These are phyloP conservation scores for Hymenoscyphus fraxineus DNA, from an alignment of 2,329 filamentous ascomycete species.

Conservation along the genomic window DNA sequence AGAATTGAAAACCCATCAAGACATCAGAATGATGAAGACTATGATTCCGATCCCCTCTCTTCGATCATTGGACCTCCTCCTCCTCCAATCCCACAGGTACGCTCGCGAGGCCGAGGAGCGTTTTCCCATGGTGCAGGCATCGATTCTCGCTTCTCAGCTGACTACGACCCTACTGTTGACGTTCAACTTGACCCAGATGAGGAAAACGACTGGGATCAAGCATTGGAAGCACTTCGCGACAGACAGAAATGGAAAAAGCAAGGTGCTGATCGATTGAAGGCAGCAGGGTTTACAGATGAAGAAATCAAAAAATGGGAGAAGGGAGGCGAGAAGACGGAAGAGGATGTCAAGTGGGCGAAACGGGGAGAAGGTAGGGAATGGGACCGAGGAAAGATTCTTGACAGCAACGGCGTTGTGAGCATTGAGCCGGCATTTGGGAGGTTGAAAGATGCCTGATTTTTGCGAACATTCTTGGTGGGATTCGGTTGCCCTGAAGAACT, in stretches of 20 bases:
- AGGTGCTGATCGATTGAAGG: conserved; percentile 70
- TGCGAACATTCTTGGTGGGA: neutral
- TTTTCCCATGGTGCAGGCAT: conserved; percentile 62
- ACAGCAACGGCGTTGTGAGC: conserved; percentile 49
- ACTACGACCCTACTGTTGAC: conserved; percentile 57
- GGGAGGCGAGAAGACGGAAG: conserved; percentile 55
- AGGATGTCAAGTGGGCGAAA: conserved; percentile 68
- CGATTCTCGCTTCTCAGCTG: conserved; percentile 72
- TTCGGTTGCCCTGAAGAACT: neutral
- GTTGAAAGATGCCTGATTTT: conserved; percentile 21
- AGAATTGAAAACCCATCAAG: conserved; percentile 10
- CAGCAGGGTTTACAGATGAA: conserved; percentile 73
- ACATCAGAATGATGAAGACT: conserved; percentile 23
- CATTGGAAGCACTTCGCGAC: conserved; percentile 73
- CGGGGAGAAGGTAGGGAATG: conserved; percentile 51
- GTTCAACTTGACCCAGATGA: conserved; percentile 47
- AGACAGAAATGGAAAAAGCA: conserved; percentile 73
- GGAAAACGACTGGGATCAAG: conserved; percentile 72
- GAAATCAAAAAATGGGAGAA: conserved; percentile 71
- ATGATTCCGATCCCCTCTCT: conserved; percentile 70
- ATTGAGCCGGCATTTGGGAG: conserved; percentile 30
- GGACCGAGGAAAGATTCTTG: conserved; percentile 61
- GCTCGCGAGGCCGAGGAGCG: conserved; percentile 67
- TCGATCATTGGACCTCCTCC: conserved; percentile 70
- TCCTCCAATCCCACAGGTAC: conserved; percentile 39